Evolutionary conservation across 2,329 filamentous ascomycete species (phyloP), one percentile per base, ranked within the genome.

Genomic region (Epichloe elymi): DNA sequence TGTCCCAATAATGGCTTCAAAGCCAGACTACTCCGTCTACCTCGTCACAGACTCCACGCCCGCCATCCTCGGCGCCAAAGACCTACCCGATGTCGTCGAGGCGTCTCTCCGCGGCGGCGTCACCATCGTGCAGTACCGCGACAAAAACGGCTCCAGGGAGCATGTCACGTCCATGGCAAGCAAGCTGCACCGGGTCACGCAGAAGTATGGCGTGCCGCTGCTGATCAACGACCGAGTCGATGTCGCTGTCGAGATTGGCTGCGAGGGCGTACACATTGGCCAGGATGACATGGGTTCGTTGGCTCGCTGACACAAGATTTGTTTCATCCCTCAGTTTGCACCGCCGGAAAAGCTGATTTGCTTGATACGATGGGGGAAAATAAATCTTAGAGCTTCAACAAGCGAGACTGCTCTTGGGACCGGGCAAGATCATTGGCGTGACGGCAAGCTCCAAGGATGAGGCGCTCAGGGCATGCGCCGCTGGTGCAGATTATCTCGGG

Each of bases 191-290:
- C 66, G 70, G 38, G 70, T 93, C 55, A 91, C 88, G 19, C 73
- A 72, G 56, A 72, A 72, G 45, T 74, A 85, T 62, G 73, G 74
- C 15, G 80, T 95, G 3, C 91, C 91, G 33, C 76, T 97, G 52
- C 73, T 97, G 50, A 89, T 97, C 71, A 97, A 97, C 64, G 93
- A 97, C 65, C 82, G 90, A 12, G 79, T 96, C 5, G 90, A 95
- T 64, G 87, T 97, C 26, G 90, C 89, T 8, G 75, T 88, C 17
- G 89, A 88, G 14, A 78, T 90, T 42, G 86, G 82, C 12, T 93
- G 87, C 52, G 91, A 96, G 70, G 93, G 93, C 44, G 88, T 95
- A 8, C 93, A 97, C 65, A 79, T 97, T 47, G 93, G 93, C 6
- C 91, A 97, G 70, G 90, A 96, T 75, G 91, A 97, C 66, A 83